Conservation (phyloP, 2,329 filamentous ascomycete genomes). For the Cercospora citrullina region DNA sequence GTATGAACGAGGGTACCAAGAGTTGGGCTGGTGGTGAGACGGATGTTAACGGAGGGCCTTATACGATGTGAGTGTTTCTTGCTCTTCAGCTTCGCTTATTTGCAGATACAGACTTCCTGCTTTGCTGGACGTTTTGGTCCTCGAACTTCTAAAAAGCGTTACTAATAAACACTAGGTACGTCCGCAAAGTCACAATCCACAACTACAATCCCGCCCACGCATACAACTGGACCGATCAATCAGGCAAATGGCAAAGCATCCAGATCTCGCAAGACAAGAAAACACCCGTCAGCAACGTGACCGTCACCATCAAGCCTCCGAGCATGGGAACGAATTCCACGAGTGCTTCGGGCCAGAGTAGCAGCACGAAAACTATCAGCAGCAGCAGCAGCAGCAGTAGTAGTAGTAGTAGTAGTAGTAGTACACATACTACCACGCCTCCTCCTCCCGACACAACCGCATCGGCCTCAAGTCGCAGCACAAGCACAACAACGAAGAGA, state of each 20-base stretch:
- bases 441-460: neutral
- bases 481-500: neutral
- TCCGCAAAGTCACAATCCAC: conserved; percentile 16
- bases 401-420: neutral
- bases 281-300: neutral
- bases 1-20: conserved; percentile 11
- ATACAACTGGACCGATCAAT: conserved; percentile 20
- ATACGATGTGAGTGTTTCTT: conserved; percentile 10
- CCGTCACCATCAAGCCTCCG: neutral
- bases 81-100: too few species aligned
- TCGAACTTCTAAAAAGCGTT: too few species aligned
- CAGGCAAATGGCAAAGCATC: conserved; percentile 17
- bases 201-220: conserved; percentile 8
- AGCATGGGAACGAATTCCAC: neutral
- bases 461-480: neutral
- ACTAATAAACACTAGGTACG: neutral
- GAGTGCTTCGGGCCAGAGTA: neutral
- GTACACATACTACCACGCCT: neutral
- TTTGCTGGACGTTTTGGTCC: too few species aligned
- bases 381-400: neutral
- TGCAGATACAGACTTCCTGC: too few species aligned
- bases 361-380: neutral
- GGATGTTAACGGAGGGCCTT: conserved; percentile 16
- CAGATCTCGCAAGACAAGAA: neutral
- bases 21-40: conserved; percentile 21